Evolutionary conservation across 768 basidiomycete genomes (phyloP), one percentile per base, ranked within the genome.

Genomic region (Tricholoma bakamatsutake): DNA sequence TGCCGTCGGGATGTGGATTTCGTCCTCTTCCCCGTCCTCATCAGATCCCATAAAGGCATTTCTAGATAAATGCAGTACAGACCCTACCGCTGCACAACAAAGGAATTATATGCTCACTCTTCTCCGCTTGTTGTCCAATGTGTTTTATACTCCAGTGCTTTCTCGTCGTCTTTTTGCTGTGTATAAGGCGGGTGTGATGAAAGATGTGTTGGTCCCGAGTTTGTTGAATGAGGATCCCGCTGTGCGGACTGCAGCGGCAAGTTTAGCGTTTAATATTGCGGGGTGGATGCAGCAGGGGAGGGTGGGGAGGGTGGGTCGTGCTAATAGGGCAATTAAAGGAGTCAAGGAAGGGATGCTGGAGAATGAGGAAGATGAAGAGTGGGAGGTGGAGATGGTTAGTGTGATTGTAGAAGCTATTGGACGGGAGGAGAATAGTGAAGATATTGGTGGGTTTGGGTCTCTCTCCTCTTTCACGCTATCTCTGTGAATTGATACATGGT

Each of bases 361-460:
- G 2, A 76, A 74, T 27, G 74, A 71, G 13, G 84, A 81, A 51
- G 82, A 84, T 53, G 90, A 80, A 17, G 93, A 94, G 53, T 95
- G 91, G 90, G 85, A 92, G 64, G 75, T 89, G 0, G 95, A 97
- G 73, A 69, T 96, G 31, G 74, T 85, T 2, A 90, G 87, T 62
- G 95, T 90, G 0, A 64, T 97, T n/a, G 66, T 94, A 0, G 90
- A 93, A 67, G 90, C 88, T 15, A 63, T 96, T 17, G 78, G 76
- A 50, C 79, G 80, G 59, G 93, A 96, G 71, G 79, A 73, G 59
- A 70, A 74, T 53, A 89, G 77, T 60, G 89, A 91, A 67, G 94
- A 95, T 65, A 84, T 91, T 62, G 85, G 93, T 89, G 54, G 70
- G 90, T 68, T 10, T 35, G 10, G 48, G 4, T 15, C 33, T 52